Conservation (phyloP, 306 rosid species). For the Cicer judaicum region DNA sequence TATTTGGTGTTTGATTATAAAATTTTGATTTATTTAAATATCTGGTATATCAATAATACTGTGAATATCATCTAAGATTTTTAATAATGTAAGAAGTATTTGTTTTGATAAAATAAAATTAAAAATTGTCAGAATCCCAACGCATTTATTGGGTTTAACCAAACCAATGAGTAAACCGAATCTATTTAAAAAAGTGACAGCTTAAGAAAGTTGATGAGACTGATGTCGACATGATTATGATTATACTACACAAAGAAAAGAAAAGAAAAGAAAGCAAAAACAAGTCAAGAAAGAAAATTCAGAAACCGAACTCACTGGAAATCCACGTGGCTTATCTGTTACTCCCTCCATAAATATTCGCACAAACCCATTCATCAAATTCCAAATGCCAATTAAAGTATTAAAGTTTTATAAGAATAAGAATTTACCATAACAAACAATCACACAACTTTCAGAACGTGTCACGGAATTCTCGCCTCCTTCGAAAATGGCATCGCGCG, state of each 20-base stretch:
- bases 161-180: conserved; percentile 25
- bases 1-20: no score
- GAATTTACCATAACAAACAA: not conserved
- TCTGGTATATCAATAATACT: no score
- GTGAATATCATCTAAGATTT: no score
- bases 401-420: not conserved
- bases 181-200: not conserved
- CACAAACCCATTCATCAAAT: not conserved
- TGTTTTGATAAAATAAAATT: no score
- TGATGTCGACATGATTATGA: conserved; percentile 17
- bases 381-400: not conserved
- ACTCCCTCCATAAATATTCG: conserved; percentile 54
- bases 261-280: not conserved
- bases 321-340: conserved; percentile 66
- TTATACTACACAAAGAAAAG: not conserved
- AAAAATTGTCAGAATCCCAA: not conserved
- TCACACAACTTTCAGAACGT: conserved; percentile 35
- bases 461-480: conserved; percentile 52
- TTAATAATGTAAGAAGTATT: no score
- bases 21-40: no score
- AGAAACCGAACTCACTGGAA: conserved; percentile 47
- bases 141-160: not conserved
- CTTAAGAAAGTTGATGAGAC: not conserved
- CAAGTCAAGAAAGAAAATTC: not conserved
- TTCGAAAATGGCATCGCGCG: conserved; percentile 48